phyloP scores from a whole-genome alignment of 2,329 filamentous ascomycete genomes.

The Simplicillium sp. region DNA sequence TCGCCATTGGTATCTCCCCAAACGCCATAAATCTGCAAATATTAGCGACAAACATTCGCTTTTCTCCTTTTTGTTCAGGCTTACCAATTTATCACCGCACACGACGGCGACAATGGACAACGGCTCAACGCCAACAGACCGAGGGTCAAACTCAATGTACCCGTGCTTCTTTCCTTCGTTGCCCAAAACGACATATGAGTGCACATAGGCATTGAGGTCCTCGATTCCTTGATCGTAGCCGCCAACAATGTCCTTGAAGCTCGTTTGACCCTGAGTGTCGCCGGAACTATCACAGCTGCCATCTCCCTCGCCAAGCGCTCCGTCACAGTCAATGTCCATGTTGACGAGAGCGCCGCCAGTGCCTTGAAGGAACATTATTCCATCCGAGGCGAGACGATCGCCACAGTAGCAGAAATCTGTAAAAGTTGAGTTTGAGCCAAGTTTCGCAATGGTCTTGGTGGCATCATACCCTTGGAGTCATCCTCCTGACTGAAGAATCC shows the following conservation, averaged over 20 bases:
- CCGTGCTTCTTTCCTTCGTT: constrained; percentile 27
- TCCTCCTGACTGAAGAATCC: constrained; percentile 20
- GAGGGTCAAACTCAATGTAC: constrained; percentile 29
- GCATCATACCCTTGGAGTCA: constrained; percentile 15
- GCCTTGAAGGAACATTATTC: constrained; percentile 35
- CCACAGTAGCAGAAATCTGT: constrained; percentile 25
- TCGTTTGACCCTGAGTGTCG: constrained; percentile 31
- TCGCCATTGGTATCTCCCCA: constrained; percentile 51
- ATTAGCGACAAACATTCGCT: neutral
- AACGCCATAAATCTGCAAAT: constrained; percentile 38
- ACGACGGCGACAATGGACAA: constrained; percentile 46
- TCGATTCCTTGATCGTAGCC: constrained; percentile 23
- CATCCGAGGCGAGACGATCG: constrained; percentile 24
- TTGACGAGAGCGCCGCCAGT: constrained; percentile 31
- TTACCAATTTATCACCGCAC: constrained; percentile 35
- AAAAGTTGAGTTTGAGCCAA: neutral
- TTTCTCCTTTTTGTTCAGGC: neutral
- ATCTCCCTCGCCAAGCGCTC: constrained; percentile 29
- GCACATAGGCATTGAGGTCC: constrained; percentile 40
- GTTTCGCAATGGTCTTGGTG: neutral
- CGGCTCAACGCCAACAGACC: constrained; percentile 30
- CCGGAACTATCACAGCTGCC: constrained; percentile 32
- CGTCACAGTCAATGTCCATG: constrained; percentile 53
- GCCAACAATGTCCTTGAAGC: constrained; percentile 28
- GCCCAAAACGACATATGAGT: constrained; percentile 45